Base-by-base conservation (phyloP, 2,329 filamentous ascomycete genomes). In the Colletotrichum sp. region DNA sequence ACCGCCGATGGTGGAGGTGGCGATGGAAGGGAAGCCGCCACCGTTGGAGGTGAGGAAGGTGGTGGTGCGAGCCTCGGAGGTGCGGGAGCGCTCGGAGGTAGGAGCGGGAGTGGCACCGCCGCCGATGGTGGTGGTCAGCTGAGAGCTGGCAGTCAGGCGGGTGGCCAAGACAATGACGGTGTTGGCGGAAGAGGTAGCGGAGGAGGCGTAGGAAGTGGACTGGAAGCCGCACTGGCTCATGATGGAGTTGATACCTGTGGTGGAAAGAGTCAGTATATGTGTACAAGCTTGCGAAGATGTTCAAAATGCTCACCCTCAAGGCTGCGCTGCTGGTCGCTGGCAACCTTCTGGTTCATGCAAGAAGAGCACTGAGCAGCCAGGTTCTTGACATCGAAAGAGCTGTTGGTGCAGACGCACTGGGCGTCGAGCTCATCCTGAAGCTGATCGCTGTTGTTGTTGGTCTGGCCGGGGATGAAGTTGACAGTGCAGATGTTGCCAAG, bases 401-500 rank as follows among this genome's bases (percentile, higher is more conserved):
- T 74, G 71, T 76, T 76, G 65, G 74, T 76, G 74, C 74, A 76
- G 65, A 76, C 74, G 30, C 74, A 76, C 74, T 76, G 74, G n/a
- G 74, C 65, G 59, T 76, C 70, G 12, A 76, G 74, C 43, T 73
- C 43, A 34, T 76, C 74, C 74, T 76, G 74, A 30, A 59, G 28
- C 57, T 74, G 43, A 16, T 76, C 74, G 70, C 74, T 76, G 74
- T 76, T 76, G 74, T 74, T 76, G 74, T 74, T 79, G 30, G 59
- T 70, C 73, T 75, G 73, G 48, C 70, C 74, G 15, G 65, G 34
- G 59, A 74, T 64, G 48, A 83, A 79, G 69, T 83, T 80, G 43
- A 82, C 82, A 28, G 85, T 82, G 76, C 86, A 87, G 52, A 79
- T 80, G 39, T 80, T 80, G 67, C 82, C 83, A 34, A 86, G 81